Evolutionary conservation across 257 asterid genomes (phyloP), one percentile per base, ranked within the genome.

Genomic region (Hygrophila difformis): DNA sequence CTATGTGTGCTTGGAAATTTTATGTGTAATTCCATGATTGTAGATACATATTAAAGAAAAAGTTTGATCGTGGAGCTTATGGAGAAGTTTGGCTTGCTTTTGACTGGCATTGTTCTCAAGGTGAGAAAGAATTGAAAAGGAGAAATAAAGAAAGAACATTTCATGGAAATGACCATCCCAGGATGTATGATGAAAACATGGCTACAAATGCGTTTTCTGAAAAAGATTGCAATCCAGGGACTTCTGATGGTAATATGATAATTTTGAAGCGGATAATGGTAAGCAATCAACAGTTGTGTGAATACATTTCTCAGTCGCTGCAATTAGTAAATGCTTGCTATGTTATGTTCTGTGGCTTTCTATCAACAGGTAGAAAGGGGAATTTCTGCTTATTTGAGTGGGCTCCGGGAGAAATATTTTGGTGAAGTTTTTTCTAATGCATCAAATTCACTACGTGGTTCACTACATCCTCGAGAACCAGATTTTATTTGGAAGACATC

Each of bases 71-170:
- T 49, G 98, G 98, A 64, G 85, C 96, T 20, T 89, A 63, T 68
- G 98, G 98, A 52, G 98, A 89, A 78, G 98, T 91, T 70, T 91
- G 98, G 98, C 82, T 91, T 53, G 98, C 98, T 66, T 82, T 91
- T 68, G 69, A 71, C 44, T 91, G 96, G 98, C 79, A 91, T 43
- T 80, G 93, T 63, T 84, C 95, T 54, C 84, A 73, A 60, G 74
- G 39, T 48, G 69, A 69, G 41, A 66, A 74, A 24, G 71, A 58
- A 58, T 41, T 47, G 41, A 56, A 62, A 59, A 62, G 52, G 63
- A 60, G 57, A 56, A 60, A 64, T 51, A 72, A 28, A 19, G 61
- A 66, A 39, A 56, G 61, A 41, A 63, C 54, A 43, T 60, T 26
- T 37, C 60, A 60, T 56, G 57, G 26, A 50, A 61, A 51, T 18